These are phyloP conservation scores for Escallonia herrerae DNA, from an alignment of 129 eudicot species.

Conservation along the genomic window DNA sequence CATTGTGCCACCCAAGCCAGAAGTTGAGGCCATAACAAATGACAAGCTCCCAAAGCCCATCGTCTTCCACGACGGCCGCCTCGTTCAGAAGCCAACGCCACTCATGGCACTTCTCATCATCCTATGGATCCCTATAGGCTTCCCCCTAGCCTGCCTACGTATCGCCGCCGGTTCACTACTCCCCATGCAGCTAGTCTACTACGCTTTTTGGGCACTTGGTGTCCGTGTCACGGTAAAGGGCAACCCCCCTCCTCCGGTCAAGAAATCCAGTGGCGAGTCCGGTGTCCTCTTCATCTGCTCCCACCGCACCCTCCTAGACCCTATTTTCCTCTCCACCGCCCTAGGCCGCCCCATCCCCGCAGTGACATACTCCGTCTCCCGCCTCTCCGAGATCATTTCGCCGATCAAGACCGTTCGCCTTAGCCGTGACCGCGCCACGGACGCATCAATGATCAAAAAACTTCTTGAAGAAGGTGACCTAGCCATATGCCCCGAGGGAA, in stretches of 20 bases:
- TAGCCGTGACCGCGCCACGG: constrained; percentile 27
- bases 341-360: no score
- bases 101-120: constrained; percentile 22
- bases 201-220: constrained; percentile 11
- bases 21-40: constrained; percentile 11
- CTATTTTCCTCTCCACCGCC: constrained; percentile 23
- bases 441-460: constrained; percentile 17
- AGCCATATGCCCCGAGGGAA: constrained; percentile 36
- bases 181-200: constrained; percentile 20
- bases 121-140: constrained; percentile 29
- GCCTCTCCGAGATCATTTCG: constrained; percentile 26
- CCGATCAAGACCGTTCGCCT: constrained; percentile 17
- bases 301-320: constrained; percentile 27
- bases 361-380: constrained; percentile 25
- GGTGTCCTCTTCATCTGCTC: constrained; percentile 29
- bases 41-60: constrained; percentile 30
- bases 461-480: constrained; percentile 23
- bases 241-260: constrained; percentile 10
- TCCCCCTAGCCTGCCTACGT: constrained; percentile 11
- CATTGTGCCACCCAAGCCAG: constrained; percentile 20
- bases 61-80: constrained; percentile 38
- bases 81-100: constrained; percentile 33
- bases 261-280: background rate
- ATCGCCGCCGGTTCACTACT: constrained; percentile 11
- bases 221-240: constrained; percentile 20